Evolutionary conservation across 495 filamentous ascomycete species (phyloP), one percentile per base, ranked within the genome.

Genomic region (Lepraria neglecta): DNA sequence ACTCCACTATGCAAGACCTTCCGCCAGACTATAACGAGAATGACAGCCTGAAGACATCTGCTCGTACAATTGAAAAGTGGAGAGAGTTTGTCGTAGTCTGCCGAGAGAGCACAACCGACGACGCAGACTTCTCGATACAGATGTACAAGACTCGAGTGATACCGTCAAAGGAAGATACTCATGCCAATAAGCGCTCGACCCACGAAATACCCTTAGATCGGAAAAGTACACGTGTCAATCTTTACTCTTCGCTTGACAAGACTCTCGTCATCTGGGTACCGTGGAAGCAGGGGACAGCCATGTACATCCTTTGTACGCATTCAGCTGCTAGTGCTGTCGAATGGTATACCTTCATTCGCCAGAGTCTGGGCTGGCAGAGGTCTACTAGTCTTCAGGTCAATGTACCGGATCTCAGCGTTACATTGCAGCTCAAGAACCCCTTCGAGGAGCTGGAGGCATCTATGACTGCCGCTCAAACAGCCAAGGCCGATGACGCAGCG

Each of bases 81-180:
- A 72, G 84, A 57, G 87, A 90, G 65, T 88, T 80, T 63, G 78
- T 90, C 57, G 82, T 89, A 15, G 85, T 88, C 4, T 88, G 85
- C 64, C 77, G 87, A 42, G 80, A 84, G 64, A 76, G 76, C 47
- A 75, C 71, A 2, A 73, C 77, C 9, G 75, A 82, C 24, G 77
- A 84, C 51, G 74, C 76, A 0, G 80, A 82, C 7, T 84, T 86
- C 65, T 71, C 75, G 5, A 70, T 90, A 31, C 81, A 86, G 68
- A 78, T 90, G 72, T 90, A 90, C 68, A 86, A 86, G 64, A 87
- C 81, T 14, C 76, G 85, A 57, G 83, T 86, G 28, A 87, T 90
- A 45, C 84, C 84, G 3, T 82, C 84, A 45, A 77, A 83, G 33
- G 82, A 87, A 59, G 73, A 75, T 14, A 62, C 73, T 14, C 71